Percentiles rank a stretch among this genome's conserved stretches.
Conservation (phyloP, 768 basidiomycete species). For the Coprinopsis sp. region DNA sequence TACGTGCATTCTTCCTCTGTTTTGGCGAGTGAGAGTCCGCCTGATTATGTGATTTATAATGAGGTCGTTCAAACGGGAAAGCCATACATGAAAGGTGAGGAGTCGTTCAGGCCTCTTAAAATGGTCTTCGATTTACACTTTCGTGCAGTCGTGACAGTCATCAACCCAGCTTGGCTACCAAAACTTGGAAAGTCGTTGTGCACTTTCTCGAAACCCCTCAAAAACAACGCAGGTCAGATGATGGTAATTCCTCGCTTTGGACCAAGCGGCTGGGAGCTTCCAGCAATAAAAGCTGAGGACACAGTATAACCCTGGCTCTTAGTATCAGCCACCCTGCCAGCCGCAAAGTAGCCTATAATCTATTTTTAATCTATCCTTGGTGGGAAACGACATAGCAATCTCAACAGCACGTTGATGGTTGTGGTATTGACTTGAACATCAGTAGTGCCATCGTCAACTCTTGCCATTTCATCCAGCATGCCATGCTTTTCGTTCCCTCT, state of each 20-base stretch:
- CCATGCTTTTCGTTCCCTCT: no score
- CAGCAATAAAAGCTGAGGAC: constrained; percentile 51
- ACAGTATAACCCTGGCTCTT: not conserved
- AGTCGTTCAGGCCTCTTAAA: not conserved
- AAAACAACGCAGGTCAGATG: constrained; percentile 59
- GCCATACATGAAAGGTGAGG: constrained; percentile 76
- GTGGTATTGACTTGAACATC: no score
- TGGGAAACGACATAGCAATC: no score
- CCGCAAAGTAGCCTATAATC: not conserved
- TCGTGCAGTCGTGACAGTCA: constrained; percentile 66
- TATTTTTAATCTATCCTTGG: not conserved
- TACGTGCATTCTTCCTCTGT: constrained; percentile 91
- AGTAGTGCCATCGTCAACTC: no score
- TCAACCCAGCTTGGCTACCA: constrained; percentile 87
- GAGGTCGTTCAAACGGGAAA: constrained; percentile 75
- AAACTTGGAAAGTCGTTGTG: constrained; percentile 78
- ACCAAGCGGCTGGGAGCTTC: constrained; percentile 82
- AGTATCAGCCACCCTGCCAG: not conserved
- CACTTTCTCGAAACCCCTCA: constrained; percentile 82
- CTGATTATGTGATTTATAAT: constrained; percentile 81
- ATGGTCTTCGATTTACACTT: constrained; percentile 1
- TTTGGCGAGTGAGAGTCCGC: constrained; percentile 61
- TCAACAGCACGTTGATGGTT: no score
- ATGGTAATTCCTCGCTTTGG: constrained; percentile 85
- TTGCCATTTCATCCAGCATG: no score